Evolutionary conservation across 352 stramenopile species (phyloP), one percentile per base, ranked within the genome.

Genomic region (Globisporangium paroecandrum): DNA sequence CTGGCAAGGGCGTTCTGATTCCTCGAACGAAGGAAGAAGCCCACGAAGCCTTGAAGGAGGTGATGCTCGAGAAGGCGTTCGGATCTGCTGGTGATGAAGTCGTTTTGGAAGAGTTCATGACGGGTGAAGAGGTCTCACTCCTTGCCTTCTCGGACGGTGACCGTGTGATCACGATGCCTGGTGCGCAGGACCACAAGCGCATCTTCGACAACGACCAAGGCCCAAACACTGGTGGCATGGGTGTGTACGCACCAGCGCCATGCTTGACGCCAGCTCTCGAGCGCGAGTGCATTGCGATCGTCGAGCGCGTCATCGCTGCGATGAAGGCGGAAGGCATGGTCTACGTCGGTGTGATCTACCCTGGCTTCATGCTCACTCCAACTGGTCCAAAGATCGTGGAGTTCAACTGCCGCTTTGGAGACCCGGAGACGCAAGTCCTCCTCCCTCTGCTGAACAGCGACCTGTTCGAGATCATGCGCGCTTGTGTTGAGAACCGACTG

Each of bases 321-420:
- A 89, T 97, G 77, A 96, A 94, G 63, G 89, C 93, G 25, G 95
- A 99, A 65, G 98, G 98, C 32, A 98, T 90, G 71, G 97, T 97
- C n/a, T 99, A 99, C 79, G 90, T 99, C 24, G 98, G 98, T 56
- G 90, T 99, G 25, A 83, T 99, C 32, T 99, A 99, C 82, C 96
- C 95, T 41, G 98, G 98, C 58, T 99, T 99, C 81, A 99, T 99
- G 97, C 73, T 97, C 13, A 97, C 87, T 36, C 81, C 79, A 3
- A 85, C 61, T 1, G 90, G 89, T 18, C 96, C 97, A 4, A 98
- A 98, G 72, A 95, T 99, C 32, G 89, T 99, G 20, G 98, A 99
- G 89, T 99, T 98, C 78, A 99, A 99, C 82, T 99, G 97, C 74
- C 94, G 98, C 64, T 99, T 99, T 70, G 98, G 98, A 65, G 98